A percentile compares a stretch with the other conserved stretches of the same genome.
These are phyloP conservation scores for Citrus inodora DNA, from an alignment of 345 rosid genomes.

Conservation along the genomic window DNA sequence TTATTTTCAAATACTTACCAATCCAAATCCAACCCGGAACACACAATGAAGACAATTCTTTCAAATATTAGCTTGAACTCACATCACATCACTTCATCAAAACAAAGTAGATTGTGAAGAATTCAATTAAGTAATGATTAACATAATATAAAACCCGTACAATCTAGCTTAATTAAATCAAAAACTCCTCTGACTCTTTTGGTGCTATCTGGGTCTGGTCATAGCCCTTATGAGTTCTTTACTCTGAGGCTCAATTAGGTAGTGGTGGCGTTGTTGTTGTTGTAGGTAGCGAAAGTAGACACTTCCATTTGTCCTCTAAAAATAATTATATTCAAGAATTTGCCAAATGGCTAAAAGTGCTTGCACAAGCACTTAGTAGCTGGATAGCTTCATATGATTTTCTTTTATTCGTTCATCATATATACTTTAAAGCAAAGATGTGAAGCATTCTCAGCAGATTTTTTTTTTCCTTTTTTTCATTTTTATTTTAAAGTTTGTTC, in stretches of 20 bases:
- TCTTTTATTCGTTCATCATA: conserved; percentile 9
- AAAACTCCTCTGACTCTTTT: conserved; percentile 12
- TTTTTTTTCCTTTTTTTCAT: no score
- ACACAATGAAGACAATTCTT: not conserved
- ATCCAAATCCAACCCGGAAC: not conserved
- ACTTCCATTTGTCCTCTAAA: conserved; percentile 32
- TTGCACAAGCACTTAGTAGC: not conserved
- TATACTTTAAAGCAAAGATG: conserved; percentile 48
- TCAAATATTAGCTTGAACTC: conserved; percentile 19
- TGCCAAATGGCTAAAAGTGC: conserved; percentile 23
- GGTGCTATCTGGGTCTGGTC: conserved; percentile 6
- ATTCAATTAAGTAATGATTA: conserved; percentile 31
- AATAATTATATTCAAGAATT: not conserved
- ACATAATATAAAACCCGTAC: not conserved
- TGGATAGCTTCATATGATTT: conserved; percentile 5
- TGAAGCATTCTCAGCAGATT: no score
- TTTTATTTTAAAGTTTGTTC: conserved; percentile 18
- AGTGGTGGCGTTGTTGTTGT: not conserved
- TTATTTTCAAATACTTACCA: not conserved
- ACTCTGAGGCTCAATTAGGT: conserved; percentile 7
- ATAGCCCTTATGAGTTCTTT: not conserved
- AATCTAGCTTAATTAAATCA: conserved; percentile 12
- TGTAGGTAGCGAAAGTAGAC: not conserved
- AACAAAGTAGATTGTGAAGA: not conserved
- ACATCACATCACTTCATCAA: conserved; percentile 14